Evolutionary conservation across 768 basidiomycete genomes (phyloP), one percentile per base, ranked within the genome.

Genomic region (Hirschioporus abietinus): DNA sequence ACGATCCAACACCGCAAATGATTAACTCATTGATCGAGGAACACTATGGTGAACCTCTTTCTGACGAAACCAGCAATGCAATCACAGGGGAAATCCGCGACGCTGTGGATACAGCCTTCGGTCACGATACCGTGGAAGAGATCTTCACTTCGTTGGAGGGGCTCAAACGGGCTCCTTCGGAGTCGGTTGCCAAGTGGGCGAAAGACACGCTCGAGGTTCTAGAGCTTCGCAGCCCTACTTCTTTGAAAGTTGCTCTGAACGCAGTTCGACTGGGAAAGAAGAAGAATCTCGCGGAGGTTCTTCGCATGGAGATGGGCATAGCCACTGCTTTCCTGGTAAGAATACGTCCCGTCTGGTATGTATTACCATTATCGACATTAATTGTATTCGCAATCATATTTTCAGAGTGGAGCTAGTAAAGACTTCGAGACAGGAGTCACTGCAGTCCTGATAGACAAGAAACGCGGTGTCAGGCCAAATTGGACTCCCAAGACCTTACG

Each of bases 301-400:
- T 99, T 67, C 79, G 90, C 70, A 93, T 91, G 88, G 96, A 99
- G 73, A 80, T 95, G 69, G 86, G 86, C 70, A 90, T 98, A 72
- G 95, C 93, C 23, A 87, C 91, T 35, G 95, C 94, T 18, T 96
- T 88, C 76, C 92, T 92, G 71, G 95, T 96, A 76, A 81, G 93
- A 86, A 61, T 61, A 15, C 25, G 18, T 61, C 7, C 58, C 58
- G 58, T n/a, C n/a, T 59, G 58, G 58, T 4, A 4, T 24, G 24
- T 25, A 25, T 25, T 34, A 61, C 24, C 60, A 25, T 61, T 61
- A 23, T 61, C 23, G 60, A 12, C 24, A 61, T 61, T 52, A 52
- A 52, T 52, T 52, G 42, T 52, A 52, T 52, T 15, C 20, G 42
- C 42, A 6, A 5, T 67, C 70, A 75, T 63, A 65, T 67, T 64